Evolutionary conservation across 768 basidiomycete genomes (phyloP).

Genomic region (Grammothele lineata): DNA sequence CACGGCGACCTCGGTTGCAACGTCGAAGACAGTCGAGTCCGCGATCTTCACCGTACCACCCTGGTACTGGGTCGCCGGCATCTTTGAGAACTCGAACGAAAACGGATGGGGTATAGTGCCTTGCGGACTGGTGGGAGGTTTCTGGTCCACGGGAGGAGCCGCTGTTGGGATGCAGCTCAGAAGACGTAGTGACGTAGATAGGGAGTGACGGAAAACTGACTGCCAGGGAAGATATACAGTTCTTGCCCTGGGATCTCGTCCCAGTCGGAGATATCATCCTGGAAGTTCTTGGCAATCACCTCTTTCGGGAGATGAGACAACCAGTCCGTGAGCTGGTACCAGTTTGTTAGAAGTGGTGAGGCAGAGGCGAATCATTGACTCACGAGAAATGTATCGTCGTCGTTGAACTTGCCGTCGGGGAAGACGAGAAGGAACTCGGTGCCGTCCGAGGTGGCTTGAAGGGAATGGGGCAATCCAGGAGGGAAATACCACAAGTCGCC

Average conservation of each 20-base stretch:
- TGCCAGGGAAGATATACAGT: slow-evolving; percentile 50
- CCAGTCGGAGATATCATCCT: slow-evolving; percentile 41
- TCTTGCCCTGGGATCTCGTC: slow-evolving; percentile 49
- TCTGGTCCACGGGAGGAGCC: slow-evolving; percentile 21
- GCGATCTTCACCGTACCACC: slow-evolving; percentile 61
- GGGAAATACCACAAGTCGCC: slow-evolving; percentile 58
- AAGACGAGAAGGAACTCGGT: slow-evolving; percentile 53
- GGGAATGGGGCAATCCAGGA: slow-evolving; percentile 49
- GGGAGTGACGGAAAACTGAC: slow-evolving; percentile 21
- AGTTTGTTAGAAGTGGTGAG: slow-evolving; percentile 45
- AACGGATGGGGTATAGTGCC: slow-evolving; percentile 43
- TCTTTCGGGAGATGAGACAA: slow-evolving; percentile 58
- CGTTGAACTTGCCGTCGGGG: slow-evolving; percentile 48
- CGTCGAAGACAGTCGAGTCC: slow-evolving; percentile 50
- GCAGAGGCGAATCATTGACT: not conserved
- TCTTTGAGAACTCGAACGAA: slow-evolving; percentile 49
- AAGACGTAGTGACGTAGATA: not conserved
- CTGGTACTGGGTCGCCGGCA: slow-evolving; percentile 35
- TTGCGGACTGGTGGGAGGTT: slow-evolving; percentile 45
- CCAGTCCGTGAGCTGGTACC: slow-evolving; percentile 51
- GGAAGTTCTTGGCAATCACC: slow-evolving; percentile 64
- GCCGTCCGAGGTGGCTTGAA: slow-evolving; percentile 49
- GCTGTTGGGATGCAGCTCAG: slow-evolving; percentile 1
- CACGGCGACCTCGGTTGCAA: slow-evolving; percentile 47
- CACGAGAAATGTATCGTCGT: slow-evolving; percentile 45